Base-by-base conservation (phyloP, 495 filamentous ascomycete species). In the Aspergillus indologenus region DNA sequence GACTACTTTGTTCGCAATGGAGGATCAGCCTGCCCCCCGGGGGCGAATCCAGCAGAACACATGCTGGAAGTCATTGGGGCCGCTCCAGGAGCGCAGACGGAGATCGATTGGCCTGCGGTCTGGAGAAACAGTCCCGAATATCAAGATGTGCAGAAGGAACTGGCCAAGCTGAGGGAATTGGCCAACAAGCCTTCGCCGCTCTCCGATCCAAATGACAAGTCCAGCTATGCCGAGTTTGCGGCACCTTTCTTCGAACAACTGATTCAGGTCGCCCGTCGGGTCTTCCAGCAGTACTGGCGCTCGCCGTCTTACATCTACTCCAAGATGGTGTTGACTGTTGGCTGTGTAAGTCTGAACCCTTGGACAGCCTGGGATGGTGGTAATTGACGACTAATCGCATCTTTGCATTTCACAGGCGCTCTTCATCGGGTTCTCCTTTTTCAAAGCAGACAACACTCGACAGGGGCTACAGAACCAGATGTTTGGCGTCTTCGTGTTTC, bases 51-150 rank as follows among this genome's bases (percentile, higher is more conserved):
- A 19, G 92, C 91, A 23, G 92, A 96, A 68, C 92, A 87, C 84
- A 94, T 95, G 88, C 74, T 94, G 20, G 89, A 92, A 59, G 86
- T 88, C 50, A 91, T 90, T 52, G 90, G 89, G 46, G 89, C 89
- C 20, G 89, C 90, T 0, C 90, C 91, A 3, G 88, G 87, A 26
- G 82, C 81, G 14, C 61, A 75, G 45, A 85, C 82, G 31, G 79
- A 86, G 23, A 81, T 87, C 54, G 87, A 93, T 66, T 96, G 91
- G 91, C 80, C 81, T 62, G 65, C 87, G 52, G 74, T 85, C 3
- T 96, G 91, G 91, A 83, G 84, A 42, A 73, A 86, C 29, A 89
- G 85, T 65, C 24, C 17, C 42, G 46, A 51, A 51, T 29, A 29
- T 24, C 48, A 51, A 18, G 48, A 24, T 19, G 48, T 51, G 17